Evolutionary conservation across 2,329 filamentous ascomycete genomes (phyloP).

Genomic region (Trichoderma cornu-damae): DNA sequence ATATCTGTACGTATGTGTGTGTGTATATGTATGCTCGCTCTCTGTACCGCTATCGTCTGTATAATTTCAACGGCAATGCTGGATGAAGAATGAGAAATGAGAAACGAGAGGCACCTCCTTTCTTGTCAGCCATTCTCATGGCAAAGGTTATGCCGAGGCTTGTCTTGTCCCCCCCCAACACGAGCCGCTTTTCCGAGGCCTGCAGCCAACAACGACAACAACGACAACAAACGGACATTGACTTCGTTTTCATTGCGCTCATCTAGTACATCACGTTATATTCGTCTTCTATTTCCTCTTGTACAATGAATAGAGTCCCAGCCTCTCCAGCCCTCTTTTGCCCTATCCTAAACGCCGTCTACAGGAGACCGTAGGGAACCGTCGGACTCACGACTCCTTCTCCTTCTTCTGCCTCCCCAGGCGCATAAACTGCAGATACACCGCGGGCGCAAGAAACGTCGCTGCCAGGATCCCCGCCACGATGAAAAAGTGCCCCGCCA

Average conservation of each 20-base stretch:
- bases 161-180: too few species aligned
- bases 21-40: conserved; percentile 6
- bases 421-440: conserved; percentile 37
- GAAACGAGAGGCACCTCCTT: too few species aligned
- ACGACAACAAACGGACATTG: too few species aligned
- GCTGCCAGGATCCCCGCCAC: conserved; percentile 45
- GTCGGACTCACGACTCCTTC: conserved; percentile 11
- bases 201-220: too few species aligned
- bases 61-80: conserved; percentile 1
- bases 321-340: background rate
- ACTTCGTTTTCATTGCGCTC: too few species aligned
- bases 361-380: background rate
- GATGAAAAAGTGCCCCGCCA: conserved; percentile 45
- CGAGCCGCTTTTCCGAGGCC: too few species aligned
- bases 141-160: too few species aligned
- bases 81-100: background rate
- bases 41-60: background rate
- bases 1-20: background rate
- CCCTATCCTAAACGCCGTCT: background rate
- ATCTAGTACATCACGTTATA: background rate
- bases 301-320: background rate
- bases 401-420: conserved; percentile 30
- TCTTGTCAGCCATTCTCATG: too few species aligned
- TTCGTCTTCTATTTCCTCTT: background rate
- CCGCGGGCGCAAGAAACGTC: conserved; percentile 43